Evolutionary conservation across 352 stramenopile genomes (phyloP).

Genomic region (Pythium rishiriense): DNA sequence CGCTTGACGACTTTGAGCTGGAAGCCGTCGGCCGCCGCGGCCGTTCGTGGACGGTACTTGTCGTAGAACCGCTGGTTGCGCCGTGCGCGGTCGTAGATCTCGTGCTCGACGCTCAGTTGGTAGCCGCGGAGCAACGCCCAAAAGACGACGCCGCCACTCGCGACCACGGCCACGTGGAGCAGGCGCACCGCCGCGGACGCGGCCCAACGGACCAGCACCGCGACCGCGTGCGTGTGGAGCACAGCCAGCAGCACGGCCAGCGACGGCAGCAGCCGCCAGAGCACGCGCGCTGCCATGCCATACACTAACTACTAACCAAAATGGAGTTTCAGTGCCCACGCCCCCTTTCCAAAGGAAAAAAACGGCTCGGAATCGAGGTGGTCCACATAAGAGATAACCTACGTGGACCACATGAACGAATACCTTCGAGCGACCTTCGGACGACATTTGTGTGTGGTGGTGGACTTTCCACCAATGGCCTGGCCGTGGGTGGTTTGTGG

Average conservation of each 20-base stretch:
- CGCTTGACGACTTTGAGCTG: constrained; percentile 60
- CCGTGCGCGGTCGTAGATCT: constrained; percentile 53
- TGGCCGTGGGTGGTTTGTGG: constrained; percentile 7
- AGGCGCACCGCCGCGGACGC: constrained; percentile 27
- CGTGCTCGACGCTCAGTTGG: constrained; percentile 62
- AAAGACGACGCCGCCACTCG: constrained; percentile 49
- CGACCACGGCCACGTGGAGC: constrained; percentile 44
- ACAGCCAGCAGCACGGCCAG: constrained; percentile 26
- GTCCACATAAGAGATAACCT: constrained; percentile 3
- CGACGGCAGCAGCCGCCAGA: constrained; percentile 30
- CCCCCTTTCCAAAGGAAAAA: not conserved
- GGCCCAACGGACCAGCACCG: constrained; percentile 5
- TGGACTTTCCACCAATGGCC: not conserved
- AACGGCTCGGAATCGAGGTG: constrained; percentile 5
- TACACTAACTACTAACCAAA: too few relatives aligned
- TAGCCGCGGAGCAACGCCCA: constrained; percentile 67
- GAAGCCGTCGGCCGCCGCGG: constrained; percentile 28
- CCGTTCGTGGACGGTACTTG: constrained; percentile 36
- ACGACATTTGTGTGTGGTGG: constrained; percentile 4
- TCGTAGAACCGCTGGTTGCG: constrained; percentile 55
- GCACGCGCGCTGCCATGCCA: constrained; percentile 14
- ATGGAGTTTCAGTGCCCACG: constrained; percentile 4
- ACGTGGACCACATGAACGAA: constrained; percentile 9
- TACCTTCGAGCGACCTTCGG: constrained; percentile 7
- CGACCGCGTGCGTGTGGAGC: constrained; percentile 5